These are phyloP conservation scores for Corinectria fuckeliana DNA, from an alignment of 2,329 filamentous ascomycete genomes.

Conservation along the genomic window DNA sequence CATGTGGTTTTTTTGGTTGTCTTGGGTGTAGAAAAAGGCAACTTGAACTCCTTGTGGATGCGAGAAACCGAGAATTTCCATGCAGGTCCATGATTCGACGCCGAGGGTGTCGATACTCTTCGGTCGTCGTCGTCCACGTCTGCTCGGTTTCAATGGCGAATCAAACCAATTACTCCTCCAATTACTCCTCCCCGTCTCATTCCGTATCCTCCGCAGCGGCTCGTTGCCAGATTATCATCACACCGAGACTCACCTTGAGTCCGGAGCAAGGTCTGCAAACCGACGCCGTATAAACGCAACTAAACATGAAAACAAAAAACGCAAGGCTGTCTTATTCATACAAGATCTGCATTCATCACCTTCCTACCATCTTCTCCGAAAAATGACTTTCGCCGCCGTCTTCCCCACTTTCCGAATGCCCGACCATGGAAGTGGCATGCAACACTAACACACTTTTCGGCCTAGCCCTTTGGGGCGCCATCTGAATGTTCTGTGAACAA, in stretches of 20 bases:
- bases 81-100: slow-evolving; percentile 25
- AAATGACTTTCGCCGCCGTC: slow-evolving; percentile 37
- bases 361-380: slow-evolving; percentile 25
- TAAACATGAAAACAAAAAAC: slow-evolving; percentile 30
- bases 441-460: slow-evolving; percentile 51
- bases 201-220: slow-evolving; percentile 9
- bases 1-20: slow-evolving; percentile 29
- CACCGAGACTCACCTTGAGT: slow-evolving; percentile 16
- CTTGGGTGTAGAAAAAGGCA: slow-evolving; percentile 35
- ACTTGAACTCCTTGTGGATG: slow-evolving; percentile 38
- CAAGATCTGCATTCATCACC: slow-evolving; percentile 37
- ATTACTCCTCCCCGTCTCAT: slow-evolving; percentile 18
- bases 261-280: slow-evolving; percentile 12
- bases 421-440: slow-evolving; percentile 51
- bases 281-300: slow-evolving; percentile 27
- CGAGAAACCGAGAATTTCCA: slow-evolving; percentile 31
- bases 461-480: slow-evolving; percentile 41
- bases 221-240: slow-evolving; percentile 13
- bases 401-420: slow-evolving; percentile 41
- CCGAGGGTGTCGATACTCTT: slow-evolving; percentile 27
- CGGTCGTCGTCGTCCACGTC: slow-evolving; percentile 26
- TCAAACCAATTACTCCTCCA: slow-evolving; percentile 38
- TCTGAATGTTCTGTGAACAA: slow-evolving; percentile 44
- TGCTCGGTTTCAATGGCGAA: slow-evolving; percentile 35
- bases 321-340: slow-evolving; percentile 41